These are phyloP conservation scores for Nakazawaea ambrosiae DNA, from an alignment of 805 yeast species.

Conservation along the genomic window DNA sequence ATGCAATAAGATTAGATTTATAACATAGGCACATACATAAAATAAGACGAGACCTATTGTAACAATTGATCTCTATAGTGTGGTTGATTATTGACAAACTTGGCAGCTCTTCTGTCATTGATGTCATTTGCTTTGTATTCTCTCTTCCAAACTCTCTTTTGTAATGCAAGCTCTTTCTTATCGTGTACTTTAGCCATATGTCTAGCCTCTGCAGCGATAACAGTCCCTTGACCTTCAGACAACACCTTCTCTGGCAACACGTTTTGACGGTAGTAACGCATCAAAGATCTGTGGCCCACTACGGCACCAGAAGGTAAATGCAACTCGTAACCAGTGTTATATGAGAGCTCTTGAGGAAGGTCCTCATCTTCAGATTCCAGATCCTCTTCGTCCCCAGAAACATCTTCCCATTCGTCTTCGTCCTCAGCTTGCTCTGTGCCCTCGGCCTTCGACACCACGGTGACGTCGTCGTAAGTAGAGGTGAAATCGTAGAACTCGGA, in stretches of 20 bases:
- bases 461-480: constrained; percentile 44
- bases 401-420: constrained; percentile 27
- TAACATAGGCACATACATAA: background rate
- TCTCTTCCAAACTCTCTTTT: constrained; percentile 58
- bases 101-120: constrained; percentile 50
- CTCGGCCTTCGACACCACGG: constrained; percentile 17
- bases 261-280: constrained; percentile 66
- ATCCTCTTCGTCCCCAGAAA: constrained; percentile 27
- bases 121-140: constrained; percentile 42
- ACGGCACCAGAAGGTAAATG: constrained; percentile 71
- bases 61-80: constrained; percentile 77
- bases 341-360: constrained; percentile 22
- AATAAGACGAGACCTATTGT: constrained; percentile 17
- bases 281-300: constrained; percentile 75
- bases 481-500: constrained; percentile 82
- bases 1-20: background rate
- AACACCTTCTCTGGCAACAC: constrained; percentile 40
- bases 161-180: constrained; percentile 30
- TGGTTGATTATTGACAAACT: constrained; percentile 72
- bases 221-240: constrained; percentile 64
- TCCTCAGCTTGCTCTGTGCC: constrained; percentile 23
- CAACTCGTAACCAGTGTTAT: constrained; percentile 49
- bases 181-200: constrained; percentile 36
- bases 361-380: constrained; percentile 25
- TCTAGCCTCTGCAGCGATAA: constrained; percentile 70